phyloP scores from a whole-genome alignment of 345 rosid species.

The Geranium brycei region DNA sequence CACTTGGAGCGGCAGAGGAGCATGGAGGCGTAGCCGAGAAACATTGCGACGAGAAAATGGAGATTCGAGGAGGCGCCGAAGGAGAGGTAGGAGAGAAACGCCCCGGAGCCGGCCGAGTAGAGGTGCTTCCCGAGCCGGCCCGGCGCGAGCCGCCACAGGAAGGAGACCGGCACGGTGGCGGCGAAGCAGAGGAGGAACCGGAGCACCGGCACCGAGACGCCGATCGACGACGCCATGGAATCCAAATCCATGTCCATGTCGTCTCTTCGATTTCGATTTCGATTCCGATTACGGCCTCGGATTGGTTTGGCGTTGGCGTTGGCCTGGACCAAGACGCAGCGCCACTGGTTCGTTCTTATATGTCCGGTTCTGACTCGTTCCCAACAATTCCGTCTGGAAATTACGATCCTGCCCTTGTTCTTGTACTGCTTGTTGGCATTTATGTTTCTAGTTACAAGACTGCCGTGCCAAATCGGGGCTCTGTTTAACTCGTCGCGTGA shows the following conservation, averaged over 20 bases:
- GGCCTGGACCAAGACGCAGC: not conserved
- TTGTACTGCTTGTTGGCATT: no score
- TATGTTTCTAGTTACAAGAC: no score
- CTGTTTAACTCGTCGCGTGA: no score
- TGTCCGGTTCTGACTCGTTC: no score
- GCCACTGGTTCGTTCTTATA: no score
- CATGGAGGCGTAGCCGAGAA: constrained; percentile 67
- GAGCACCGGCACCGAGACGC: constrained; percentile 72
- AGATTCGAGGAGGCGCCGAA: constrained; percentile 87
- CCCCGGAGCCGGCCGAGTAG: constrained; percentile 60
- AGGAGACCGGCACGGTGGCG: constrained; percentile 67
- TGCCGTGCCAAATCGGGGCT: no score
- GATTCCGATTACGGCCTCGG: no score
- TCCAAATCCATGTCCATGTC: constrained; percentile 36
- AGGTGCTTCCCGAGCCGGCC: constrained; percentile 47
- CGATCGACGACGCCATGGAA: constrained; percentile 64
- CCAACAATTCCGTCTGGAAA: no score
- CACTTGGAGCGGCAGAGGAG: constrained; percentile 44
- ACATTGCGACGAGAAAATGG: constrained; percentile 80
- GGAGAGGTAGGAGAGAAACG: constrained; percentile 56
- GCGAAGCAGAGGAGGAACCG: constrained; percentile 80
- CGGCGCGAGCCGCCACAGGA: constrained; percentile 55
- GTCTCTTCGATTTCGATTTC: not conserved
- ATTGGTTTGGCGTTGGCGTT: not conserved
- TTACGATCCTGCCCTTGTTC: no score